Conservation (phyloP, 164 flowering plant genomes). For the Protea cynaroides region DNA sequence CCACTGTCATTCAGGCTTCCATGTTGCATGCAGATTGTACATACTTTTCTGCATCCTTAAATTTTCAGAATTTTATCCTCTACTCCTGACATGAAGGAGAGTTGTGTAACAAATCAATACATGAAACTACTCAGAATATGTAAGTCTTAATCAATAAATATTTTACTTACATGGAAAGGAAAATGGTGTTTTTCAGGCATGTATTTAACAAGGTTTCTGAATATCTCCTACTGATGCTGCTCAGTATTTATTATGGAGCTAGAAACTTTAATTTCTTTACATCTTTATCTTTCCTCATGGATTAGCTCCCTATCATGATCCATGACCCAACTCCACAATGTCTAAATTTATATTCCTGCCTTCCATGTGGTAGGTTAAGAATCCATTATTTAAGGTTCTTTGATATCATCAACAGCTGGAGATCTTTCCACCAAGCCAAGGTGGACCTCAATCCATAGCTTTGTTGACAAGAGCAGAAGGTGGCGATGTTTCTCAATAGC, state of each 20-base stretch:
- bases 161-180: neutral
- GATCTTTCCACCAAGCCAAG: too few species aligned
- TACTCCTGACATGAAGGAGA: constrained; percentile 6
- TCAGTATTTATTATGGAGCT: neutral
- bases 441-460: too few species aligned
- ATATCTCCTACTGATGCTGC: neutral
- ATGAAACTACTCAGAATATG: neutral
- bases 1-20: neutral
- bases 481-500: too few species aligned
- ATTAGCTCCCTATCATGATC: too few species aligned
- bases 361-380: too few species aligned
- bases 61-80: constrained; percentile 7
- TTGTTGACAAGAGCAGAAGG: too few species aligned
- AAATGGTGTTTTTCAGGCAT: neutral
- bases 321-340: neutral
- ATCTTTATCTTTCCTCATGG: too few species aligned
- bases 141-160: constrained; percentile 3
- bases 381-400: too few species aligned
- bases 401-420: too few species aligned
- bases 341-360: too few species aligned
- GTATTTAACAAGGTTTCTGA: constrained; percentile 9
- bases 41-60: constrained; percentile 5
- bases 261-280: neutral
- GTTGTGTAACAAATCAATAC: constrained; percentile 5
- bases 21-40: constrained; percentile 10